A percentile compares a stretch with the other conserved stretches of the same genome.
Conservation (phyloP, 116 monocot species). For the Trichopus zeylanicus region DNA sequence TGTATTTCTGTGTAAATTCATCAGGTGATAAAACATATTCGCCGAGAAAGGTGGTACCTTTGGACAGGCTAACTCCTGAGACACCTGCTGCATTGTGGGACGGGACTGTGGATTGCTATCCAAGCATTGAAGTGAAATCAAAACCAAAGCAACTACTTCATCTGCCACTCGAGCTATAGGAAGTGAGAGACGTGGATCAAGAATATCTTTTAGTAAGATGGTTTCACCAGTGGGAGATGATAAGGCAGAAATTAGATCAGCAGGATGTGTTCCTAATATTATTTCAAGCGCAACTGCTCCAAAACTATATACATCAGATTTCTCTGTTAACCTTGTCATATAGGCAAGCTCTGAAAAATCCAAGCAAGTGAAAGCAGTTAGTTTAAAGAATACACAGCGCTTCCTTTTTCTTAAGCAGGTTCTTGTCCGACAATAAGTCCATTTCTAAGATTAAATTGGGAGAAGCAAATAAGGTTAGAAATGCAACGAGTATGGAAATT, state of each 20-base stretch:
- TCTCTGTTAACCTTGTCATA: slow-evolving; percentile 1
- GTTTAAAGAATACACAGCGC: too few relatives aligned
- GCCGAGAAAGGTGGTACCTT: too few relatives aligned
- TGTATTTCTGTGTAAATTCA: too few relatives aligned
- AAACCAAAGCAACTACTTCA: neutral
- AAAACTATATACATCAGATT: slow-evolving; percentile 17
- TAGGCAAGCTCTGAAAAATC: slow-evolving; percentile 4
- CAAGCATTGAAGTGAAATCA: slow-evolving; percentile 4
- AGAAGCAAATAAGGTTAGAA: too few relatives aligned
- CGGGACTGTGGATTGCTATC: neutral
- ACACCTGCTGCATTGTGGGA: slow-evolving; percentile 10
- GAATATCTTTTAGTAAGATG: neutral
- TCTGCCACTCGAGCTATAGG: slow-evolving; percentile 2
- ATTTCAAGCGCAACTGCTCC: slow-evolving; percentile 4
- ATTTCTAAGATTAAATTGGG: too few relatives aligned
- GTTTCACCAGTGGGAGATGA: neutral
- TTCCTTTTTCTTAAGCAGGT: too few relatives aligned
- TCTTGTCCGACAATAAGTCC: too few relatives aligned
- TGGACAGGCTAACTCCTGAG: neutral
- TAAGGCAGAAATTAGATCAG: neutral
- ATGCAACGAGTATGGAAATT: too few relatives aligned
- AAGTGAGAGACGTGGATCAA: neutral
- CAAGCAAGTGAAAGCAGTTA: too few relatives aligned
- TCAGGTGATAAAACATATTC: too few relatives aligned
- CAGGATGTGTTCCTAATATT: slow-evolving; percentile 2